Conservation (phyloP, 768 basidiomycete species). For the Kwoniella sp. region DNA sequence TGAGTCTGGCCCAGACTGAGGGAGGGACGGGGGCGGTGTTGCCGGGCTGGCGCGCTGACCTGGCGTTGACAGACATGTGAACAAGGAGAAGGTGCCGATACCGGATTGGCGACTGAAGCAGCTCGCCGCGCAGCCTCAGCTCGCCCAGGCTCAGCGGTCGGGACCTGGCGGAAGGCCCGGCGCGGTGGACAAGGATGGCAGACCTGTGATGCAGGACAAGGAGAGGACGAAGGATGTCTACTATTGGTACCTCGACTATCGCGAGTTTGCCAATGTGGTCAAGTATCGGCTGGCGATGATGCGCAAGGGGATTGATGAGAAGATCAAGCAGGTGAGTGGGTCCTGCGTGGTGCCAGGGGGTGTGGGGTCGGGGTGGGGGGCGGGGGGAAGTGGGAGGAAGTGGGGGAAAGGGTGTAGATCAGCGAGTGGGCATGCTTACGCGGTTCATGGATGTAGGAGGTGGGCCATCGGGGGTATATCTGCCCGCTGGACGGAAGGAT, state of each 20-base stretch:
- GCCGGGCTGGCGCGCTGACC: neutral
- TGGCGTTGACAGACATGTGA: conserved; percentile 43
- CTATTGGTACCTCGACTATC: conserved; percentile 96
- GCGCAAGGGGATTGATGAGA: conserved; percentile 81
- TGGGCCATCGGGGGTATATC: conserved; percentile 95
- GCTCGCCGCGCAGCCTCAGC: neutral
- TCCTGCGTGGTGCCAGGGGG: no score
- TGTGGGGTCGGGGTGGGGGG: neutral
- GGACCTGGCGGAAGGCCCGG: conserved; percentile 3
- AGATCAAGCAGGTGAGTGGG: conserved; percentile 71
- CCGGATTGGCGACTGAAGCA: conserved; percentile 29
- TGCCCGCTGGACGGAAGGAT: conserved; percentile 81
- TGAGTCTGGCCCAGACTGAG: conserved; percentile 11
- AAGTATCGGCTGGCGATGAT: conserved; percentile 96
- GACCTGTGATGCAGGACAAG: conserved; percentile 4
- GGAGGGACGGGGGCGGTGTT: neutral
- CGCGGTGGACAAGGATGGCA: conserved; percentile 17
- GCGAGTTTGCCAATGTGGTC: conserved; percentile 92
- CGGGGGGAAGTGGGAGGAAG: neutral
- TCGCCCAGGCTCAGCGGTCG: neutral
- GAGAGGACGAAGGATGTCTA: conserved; percentile 73
- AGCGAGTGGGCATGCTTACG: neutral
- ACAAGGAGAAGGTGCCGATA: conserved; percentile 40
- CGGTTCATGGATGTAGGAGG: conserved; percentile 63
- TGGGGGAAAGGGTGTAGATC: neutral